Evolutionary conservation across 495 filamentous ascomycete genomes (phyloP).

Genomic region (Hypoxylon trugodes): DNA sequence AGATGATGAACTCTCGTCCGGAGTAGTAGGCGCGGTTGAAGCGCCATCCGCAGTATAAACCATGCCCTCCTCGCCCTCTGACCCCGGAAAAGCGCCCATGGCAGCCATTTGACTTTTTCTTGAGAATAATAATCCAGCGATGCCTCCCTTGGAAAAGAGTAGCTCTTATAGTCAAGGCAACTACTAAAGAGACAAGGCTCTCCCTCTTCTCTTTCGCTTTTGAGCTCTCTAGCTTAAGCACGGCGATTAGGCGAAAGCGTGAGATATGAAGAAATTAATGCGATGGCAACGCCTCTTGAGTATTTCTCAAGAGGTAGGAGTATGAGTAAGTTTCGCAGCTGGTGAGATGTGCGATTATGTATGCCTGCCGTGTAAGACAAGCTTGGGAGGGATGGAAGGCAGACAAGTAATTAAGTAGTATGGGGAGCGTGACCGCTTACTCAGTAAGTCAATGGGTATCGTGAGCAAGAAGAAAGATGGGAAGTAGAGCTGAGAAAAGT

Average conservation of each 20-base stretch:
- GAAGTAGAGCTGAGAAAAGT: not conserved
- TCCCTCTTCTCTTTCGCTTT: not conserved
- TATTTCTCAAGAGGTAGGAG: not conserved
- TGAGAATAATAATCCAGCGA: not conserved
- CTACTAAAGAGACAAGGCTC: not conserved
- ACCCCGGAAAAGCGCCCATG: slow-evolving; percentile 11
- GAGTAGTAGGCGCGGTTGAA: slow-evolving; percentile 63
- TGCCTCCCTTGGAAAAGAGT: not conserved
- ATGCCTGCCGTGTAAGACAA: not conserved
- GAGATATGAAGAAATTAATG: slow-evolving; percentile 1
- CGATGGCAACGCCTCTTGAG: not conserved
- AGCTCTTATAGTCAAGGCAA: not conserved
- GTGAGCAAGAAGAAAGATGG: slow-evolving; percentile 24
- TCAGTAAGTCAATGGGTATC: slow-evolving; percentile 17
- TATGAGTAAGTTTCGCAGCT: not conserved
- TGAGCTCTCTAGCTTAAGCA: not conserved
- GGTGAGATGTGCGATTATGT: slow-evolving; percentile 3
- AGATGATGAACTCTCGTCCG: slow-evolving; percentile 57
- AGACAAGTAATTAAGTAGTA: not conserved
- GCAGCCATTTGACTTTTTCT: not conserved
- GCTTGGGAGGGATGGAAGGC: not conserved
- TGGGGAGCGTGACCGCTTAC: slow-evolving; percentile 23
- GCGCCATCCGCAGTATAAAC: slow-evolving; percentile 13
- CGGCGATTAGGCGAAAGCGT: not conserved
- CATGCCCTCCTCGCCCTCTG: slow-evolving; percentile 1